Evolutionary conservation across 23 red algal species (phyloP).

Genomic region (Gracilaria gracilis): DNA sequence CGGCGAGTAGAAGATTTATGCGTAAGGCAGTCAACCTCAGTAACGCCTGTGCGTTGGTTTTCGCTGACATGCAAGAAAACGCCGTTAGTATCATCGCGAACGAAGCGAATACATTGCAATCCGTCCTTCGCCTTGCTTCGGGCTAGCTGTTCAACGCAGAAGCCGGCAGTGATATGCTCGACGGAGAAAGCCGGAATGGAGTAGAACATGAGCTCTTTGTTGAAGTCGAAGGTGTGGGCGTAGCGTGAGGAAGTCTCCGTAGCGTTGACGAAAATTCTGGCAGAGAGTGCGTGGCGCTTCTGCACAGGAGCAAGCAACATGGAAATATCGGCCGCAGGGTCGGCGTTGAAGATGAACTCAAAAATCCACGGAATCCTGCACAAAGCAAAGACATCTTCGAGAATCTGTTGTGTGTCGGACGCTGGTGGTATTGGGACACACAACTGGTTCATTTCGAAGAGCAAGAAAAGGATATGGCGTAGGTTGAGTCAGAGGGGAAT

Average conservation of each 20-base stretch:
- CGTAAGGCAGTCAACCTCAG: conserved; percentile 72
- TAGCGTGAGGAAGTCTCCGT: conserved; percentile 65
- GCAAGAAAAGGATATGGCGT: not conserved
- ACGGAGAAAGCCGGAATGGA: conserved; percentile 76
- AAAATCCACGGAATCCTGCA: conserved; percentile 77
- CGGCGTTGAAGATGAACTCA: conserved; percentile 72
- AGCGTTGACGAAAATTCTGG: conserved; percentile 67
- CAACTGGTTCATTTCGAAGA: conserved; percentile 61
- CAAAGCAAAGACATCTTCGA: conserved; percentile 63
- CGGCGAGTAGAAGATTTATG: conserved; percentile 59
- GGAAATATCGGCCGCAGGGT: conserved; percentile 74
- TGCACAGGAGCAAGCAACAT: conserved; percentile 74
- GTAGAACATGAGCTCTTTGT: conserved; percentile 78
- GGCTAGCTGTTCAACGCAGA: conserved; percentile 69
- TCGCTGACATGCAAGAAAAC: conserved; percentile 67
- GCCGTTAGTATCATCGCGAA: conserved; percentile 62
- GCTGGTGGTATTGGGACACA: conserved; percentile 66
- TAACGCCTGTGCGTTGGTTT: conserved; percentile 56
- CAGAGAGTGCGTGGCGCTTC: conserved; percentile 65
- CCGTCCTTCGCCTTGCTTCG: conserved; percentile 25
- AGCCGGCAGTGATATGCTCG: conserved; percentile 67
- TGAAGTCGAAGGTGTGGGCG: conserved; percentile 75
- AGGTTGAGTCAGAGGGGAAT: not conserved
- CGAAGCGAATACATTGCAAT: conserved; percentile 72
- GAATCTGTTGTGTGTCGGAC: conserved; percentile 62